Conservation (phyloP, 1,284 basidiomycete genomes). For the Peniophora sp. region DNA sequence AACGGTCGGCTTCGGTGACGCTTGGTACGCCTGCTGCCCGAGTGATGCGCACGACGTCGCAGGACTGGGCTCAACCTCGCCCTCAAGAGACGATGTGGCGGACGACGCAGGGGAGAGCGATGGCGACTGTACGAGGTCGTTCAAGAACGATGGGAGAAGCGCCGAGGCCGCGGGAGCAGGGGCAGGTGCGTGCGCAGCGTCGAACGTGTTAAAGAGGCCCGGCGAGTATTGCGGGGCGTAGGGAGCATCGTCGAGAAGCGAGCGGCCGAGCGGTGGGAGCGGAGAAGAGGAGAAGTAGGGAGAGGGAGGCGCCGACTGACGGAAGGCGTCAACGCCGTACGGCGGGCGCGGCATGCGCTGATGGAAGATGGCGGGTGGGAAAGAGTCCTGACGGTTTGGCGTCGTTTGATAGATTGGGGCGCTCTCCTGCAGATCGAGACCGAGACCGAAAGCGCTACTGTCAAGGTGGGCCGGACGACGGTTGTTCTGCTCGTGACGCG, state of each 20-base stretch:
- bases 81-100: slow-evolving; percentile 54
- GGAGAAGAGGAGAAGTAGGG: background rate
- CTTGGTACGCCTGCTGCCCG: background rate
- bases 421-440: background rate
- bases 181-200: slow-evolving; percentile 22
- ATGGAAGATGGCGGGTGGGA: background rate
- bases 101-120: slow-evolving; percentile 53
- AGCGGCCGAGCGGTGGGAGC: too few relatives aligned
- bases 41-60: slow-evolving; percentile 10
- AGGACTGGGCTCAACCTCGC: slow-evolving; percentile 23
- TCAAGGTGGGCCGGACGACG: background rate
- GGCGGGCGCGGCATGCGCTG: background rate
- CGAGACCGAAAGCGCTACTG: background rate
- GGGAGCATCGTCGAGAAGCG: background rate
- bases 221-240: background rate
- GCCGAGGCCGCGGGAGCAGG: slow-evolving; percentile 21
- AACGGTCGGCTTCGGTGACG: background rate
- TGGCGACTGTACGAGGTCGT: slow-evolving; percentile 61
- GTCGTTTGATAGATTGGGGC: background rate
- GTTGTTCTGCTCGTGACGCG: background rate
- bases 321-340: background rate
- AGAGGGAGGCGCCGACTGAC: background rate
- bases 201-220: background rate
- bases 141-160: slow-evolving; percentile 64
- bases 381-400: background rate